Percentiles rank a stretch among this genome's conserved stretches.
phyloP scores from a whole-genome alignment of 306 rosid genomes.

The Dryas alaskensis region DNA sequence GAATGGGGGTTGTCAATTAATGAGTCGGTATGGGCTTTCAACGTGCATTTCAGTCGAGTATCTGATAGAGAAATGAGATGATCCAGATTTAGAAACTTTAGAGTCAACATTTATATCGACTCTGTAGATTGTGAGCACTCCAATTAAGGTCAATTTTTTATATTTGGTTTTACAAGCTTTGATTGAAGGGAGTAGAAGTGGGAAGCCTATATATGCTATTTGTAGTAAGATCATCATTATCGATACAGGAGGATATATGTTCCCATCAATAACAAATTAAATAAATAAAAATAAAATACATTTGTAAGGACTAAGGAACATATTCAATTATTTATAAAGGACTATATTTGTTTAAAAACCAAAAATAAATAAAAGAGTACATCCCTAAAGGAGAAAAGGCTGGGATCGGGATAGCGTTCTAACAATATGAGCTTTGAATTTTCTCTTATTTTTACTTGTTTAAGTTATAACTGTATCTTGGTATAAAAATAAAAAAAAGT shows the following conservation, averaged over 20 bases:
- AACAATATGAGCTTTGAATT: too few relatives aligned
- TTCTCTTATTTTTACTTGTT: too few relatives aligned
- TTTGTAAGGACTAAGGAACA: too few relatives aligned
- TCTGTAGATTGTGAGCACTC: constrained; percentile 13
- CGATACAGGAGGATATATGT: not conserved
- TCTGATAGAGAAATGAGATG: not conserved
- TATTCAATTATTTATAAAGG: too few relatives aligned
- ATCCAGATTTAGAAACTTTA: constrained; percentile 4
- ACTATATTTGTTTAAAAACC: too few relatives aligned
- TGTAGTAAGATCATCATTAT: constrained; percentile 7
- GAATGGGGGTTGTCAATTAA: constrained; percentile 15
- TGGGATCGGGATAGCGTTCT: too few relatives aligned
- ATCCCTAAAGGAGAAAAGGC: too few relatives aligned
- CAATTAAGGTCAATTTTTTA: not conserved
- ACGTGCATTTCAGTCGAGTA: not conserved
- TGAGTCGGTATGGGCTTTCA: constrained; percentile 13
- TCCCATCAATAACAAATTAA: not conserved
- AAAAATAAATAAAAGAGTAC: too few relatives aligned
- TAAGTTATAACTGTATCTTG: too few relatives aligned
- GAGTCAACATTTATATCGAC: not conserved
- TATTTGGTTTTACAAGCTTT: constrained; percentile 14
- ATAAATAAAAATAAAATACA: too few relatives aligned
- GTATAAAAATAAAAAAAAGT: too few relatives aligned
- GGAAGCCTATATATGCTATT: not conserved
- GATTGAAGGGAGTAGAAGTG: not conserved